Evolutionary conservation across 1,139 yeast genomes (phyloP).

Genomic region (Lodderomyces pseudojiufengensis): DNA sequence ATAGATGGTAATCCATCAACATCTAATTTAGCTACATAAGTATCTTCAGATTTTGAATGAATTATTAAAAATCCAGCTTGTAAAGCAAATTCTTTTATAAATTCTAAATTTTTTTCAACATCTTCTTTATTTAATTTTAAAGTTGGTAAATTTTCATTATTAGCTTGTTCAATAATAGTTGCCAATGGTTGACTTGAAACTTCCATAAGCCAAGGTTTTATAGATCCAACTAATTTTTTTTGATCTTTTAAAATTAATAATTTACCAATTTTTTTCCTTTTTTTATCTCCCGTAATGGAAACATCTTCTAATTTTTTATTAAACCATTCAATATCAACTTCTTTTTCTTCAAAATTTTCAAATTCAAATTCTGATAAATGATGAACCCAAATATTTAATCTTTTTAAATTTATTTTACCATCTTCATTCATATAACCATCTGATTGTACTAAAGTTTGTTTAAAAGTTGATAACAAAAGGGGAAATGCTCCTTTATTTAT

Average conservation of each 20-base stretch:
- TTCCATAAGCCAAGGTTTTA: constrained; percentile 68
- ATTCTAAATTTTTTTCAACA: constrained; percentile 49
- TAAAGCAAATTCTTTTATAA: constrained; percentile 57
- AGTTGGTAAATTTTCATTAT: constrained; percentile 44
- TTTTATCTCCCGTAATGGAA: constrained; percentile 67
- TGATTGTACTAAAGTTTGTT: constrained; percentile 64
- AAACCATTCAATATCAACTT: constrained; percentile 90
- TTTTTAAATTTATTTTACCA: constrained; percentile 73
- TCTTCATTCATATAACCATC: constrained; percentile 85
- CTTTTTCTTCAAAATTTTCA: constrained; percentile 74
- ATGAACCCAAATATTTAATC: constrained; percentile 74
- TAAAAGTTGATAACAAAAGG: constrained; percentile 79
- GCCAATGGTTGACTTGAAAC: constrained; percentile 25
- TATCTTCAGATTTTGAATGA: constrained; percentile 54
- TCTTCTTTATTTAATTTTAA: constrained; percentile 49
- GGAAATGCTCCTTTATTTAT: constrained; percentile 97
- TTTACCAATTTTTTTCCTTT: constrained; percentile 64
- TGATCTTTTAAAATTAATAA: constrained; percentile 68
- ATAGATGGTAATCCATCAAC: constrained; percentile 67
- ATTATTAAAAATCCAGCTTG: constrained; percentile 65
- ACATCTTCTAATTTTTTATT: constrained; percentile 78
- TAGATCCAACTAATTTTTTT: constrained; percentile 55
- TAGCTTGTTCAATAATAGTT: constrained; percentile 35
- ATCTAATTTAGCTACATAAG: constrained; percentile 60
- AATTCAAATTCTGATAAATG: constrained; percentile 67